These are phyloP conservation scores for Neopestalotiopsis rosae DNA, from an alignment of 2,329 filamentous ascomycete species.

Conservation along the genomic window DNA sequence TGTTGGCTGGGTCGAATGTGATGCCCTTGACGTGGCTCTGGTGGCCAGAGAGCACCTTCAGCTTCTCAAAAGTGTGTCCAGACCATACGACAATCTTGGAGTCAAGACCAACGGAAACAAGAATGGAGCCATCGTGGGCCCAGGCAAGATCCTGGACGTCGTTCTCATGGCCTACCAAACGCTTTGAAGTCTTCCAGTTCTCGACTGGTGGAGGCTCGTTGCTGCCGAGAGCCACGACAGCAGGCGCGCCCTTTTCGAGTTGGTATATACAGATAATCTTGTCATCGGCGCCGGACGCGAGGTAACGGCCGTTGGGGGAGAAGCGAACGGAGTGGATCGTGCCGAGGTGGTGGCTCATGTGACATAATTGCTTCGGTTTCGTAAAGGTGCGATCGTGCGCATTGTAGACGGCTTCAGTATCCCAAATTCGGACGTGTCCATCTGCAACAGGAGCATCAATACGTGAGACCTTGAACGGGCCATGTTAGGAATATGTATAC, in stretches of 20 bases:
- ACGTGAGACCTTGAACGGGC: neutral
- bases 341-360: slow-evolving; percentile 97
- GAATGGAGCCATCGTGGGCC: slow-evolving; percentile 93
- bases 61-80: slow-evolving; percentile 95
- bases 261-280: slow-evolving; percentile 98
- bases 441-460: slow-evolving; percentile 55
- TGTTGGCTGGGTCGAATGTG: slow-evolving; percentile 97
- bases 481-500: slow-evolving; percentile 50
- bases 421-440: slow-evolving; percentile 97
- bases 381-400: slow-evolving; percentile 73
- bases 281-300: slow-evolving; percentile 96
- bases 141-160: slow-evolving; percentile 98
- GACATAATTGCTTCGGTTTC: slow-evolving; percentile 90
- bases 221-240: slow-evolving; percentile 75
- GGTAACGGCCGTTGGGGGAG: slow-evolving; percentile 91
- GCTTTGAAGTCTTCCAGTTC: slow-evolving; percentile 95
- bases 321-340: slow-evolving; percentile 98
- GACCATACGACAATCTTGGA: slow-evolving; percentile 99
- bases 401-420: slow-evolving; percentile 89
- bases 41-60: slow-evolving; percentile 91
- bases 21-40: slow-evolving; percentile 99
- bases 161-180: slow-evolving; percentile 95
- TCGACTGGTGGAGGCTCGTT: slow-evolving; percentile 93
- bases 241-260: slow-evolving; percentile 80
- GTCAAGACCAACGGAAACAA: slow-evolving; percentile 95